Conservation (phyloP, 1,284 basidiomycete species). For the Pseudozyma sp. region DNA sequence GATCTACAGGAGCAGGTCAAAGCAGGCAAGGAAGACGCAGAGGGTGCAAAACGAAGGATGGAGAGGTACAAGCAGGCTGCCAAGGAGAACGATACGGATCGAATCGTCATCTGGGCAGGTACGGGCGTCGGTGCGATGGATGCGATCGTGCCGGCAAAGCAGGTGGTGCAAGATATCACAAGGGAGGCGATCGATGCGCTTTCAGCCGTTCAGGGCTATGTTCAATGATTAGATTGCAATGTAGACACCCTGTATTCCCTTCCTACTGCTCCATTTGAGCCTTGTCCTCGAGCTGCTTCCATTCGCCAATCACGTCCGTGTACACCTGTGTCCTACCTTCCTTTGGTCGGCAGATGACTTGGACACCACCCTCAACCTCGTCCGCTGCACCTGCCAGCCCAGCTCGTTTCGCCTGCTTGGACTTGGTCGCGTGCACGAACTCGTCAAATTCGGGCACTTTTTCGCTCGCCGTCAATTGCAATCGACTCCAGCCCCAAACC, state of each 20-base stretch:
- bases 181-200: conserved; percentile 40
- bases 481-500: conserved; percentile 56
- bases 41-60: conserved; percentile 39
- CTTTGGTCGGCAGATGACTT: conserved; percentile 33
- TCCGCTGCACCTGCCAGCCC: conserved; percentile 4
- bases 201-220: conserved; percentile 18
- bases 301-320: conserved; percentile 27
- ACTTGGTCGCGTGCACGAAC: conserved; percentile 46
- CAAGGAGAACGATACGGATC: conserved; percentile 45
- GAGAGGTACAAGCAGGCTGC: conserved; percentile 59
- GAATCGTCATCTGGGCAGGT: conserved; percentile 65
- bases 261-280: conserved; percentile 19
- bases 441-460: conserved; percentile 41
- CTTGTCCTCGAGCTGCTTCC: conserved; percentile 44
- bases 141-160: conserved; percentile 44
- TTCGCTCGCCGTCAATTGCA: conserved; percentile 6
- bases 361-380: conserved; percentile 33
- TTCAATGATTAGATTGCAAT: conserved; percentile 12
- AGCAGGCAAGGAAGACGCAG: conserved; percentile 17
- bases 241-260: neutral
- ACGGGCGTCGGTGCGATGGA: conserved; percentile 61
- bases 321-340: conserved; percentile 34
- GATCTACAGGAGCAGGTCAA: conserved; percentile 34
- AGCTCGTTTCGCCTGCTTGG: conserved; percentile 12
- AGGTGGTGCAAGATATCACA: conserved; percentile 52